phyloP scores from a whole-genome alignment of 805 yeast species.

The Wickerhamiella vanderwaltii region DNA sequence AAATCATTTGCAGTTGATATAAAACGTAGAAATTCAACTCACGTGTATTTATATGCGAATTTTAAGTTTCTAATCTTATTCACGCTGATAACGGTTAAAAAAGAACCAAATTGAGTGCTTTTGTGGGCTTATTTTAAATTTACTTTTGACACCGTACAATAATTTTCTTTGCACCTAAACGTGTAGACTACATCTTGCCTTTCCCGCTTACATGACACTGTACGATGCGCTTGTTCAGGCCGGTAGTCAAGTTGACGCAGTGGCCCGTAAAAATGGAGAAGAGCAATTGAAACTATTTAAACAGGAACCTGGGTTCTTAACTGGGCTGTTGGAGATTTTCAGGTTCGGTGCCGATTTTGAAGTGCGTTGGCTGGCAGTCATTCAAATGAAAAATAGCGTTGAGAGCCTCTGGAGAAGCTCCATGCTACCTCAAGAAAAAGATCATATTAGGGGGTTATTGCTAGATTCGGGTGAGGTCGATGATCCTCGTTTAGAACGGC shows the following conservation, averaged over 20 bases:
- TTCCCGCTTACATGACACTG: slow-evolving; percentile 15
- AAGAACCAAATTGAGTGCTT: no score
- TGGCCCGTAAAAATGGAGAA: slow-evolving; percentile 19
- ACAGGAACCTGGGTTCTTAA: slow-evolving; percentile 14
- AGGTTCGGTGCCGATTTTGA: slow-evolving; percentile 25
- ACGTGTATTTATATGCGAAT: no score
- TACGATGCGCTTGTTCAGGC: slow-evolving; percentile 18
- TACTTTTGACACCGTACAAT: no score
- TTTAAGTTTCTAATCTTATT: no score
- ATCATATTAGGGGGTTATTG: slow-evolving; percentile 23
- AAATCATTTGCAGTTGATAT: no score
- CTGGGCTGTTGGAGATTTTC: slow-evolving; percentile 14
- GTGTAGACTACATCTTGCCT: no score
- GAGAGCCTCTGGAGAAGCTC: slow-evolving; percentile 72
- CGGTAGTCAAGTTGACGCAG: slow-evolving; percentile 14
- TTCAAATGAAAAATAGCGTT: slow-evolving; percentile 77
- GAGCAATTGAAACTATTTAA: slow-evolving; percentile 11
- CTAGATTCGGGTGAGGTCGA: slow-evolving; percentile 6
- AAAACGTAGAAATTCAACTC: no score
- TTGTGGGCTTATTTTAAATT: no score
- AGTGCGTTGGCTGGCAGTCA: slow-evolving; percentile 74
- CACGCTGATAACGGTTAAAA: no score
- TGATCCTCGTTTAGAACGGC: slow-evolving; percentile 62
- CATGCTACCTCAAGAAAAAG: slow-evolving; percentile 62
- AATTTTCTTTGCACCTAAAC: no score